A percentile compares a stretch with the other conserved stretches of the same genome.
These are phyloP conservation scores for Camellia lanceoleosa DNA, from an alignment of 148 eudicot species.

Conservation along the genomic window DNA sequence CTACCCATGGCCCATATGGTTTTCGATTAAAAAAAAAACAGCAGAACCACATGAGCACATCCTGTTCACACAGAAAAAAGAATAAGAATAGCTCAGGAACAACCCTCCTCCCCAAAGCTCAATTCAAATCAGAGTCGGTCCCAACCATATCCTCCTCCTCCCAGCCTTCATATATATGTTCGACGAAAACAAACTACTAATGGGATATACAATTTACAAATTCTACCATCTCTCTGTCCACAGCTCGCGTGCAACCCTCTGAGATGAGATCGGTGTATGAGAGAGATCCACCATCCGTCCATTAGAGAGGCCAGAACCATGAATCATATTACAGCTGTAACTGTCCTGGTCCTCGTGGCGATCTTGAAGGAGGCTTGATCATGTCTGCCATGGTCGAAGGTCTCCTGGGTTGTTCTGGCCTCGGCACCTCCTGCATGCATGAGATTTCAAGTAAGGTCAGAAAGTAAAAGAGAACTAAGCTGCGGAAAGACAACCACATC, in stretches of 20 bases:
- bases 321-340: slow-evolving; percentile 39
- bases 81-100: slow-evolving; percentile 32
- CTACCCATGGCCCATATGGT: slow-evolving; percentile 31
- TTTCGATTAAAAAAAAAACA: slow-evolving; percentile 33
- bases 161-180: slow-evolving; percentile 16
- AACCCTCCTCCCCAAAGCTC: slow-evolving; percentile 10
- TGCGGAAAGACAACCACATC: not conserved
- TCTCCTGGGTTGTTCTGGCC: slow-evolving; percentile 44
- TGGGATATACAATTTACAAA: slow-evolving; percentile 71
- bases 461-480: not conserved
- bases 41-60: slow-evolving; percentile 45
- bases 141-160: slow-evolving; percentile 10
- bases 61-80: slow-evolving; percentile 15
- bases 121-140: slow-evolving; percentile 17
- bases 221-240: slow-evolving; percentile 31
- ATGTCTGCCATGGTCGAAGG: slow-evolving; percentile 33
- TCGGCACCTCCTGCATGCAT: slow-evolving; percentile 31
- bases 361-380: slow-evolving; percentile 43
- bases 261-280: slow-evolving; percentile 16
- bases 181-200: slow-evolving; percentile 28
- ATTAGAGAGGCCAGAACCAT: slow-evolving; percentile 20
- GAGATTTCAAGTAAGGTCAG: not conserved
- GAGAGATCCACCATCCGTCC: not conserved
- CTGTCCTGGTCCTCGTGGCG: slow-evolving; percentile 53
- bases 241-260: slow-evolving; percentile 12